phyloP scores from a whole-genome alignment of 1,139 yeast species.

The Geotrichum reessii region DNA sequence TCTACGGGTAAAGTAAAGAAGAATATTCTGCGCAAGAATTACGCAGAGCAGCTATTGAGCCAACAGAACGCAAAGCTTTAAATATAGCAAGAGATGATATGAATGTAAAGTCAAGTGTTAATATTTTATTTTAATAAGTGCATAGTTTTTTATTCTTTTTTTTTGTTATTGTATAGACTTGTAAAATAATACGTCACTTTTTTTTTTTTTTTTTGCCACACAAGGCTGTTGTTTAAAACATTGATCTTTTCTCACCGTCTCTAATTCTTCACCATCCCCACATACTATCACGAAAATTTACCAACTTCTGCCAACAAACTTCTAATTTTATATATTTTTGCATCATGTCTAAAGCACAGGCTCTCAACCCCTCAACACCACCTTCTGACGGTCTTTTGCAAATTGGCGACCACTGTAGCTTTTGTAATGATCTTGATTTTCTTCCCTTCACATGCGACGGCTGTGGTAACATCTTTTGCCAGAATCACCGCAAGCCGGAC shows the following conservation, averaged over 20 bases:
- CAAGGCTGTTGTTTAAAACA: not conserved
- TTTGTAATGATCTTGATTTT: conserved; percentile 50
- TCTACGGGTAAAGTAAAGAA: conserved; percentile 38
- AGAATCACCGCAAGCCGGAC: conserved; percentile 46
- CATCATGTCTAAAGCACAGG: not conserved
- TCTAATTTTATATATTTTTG: not conserved
- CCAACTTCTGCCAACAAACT: not conserved
- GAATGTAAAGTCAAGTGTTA: not conserved
- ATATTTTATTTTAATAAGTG: not conserved
- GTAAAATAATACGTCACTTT: not conserved
- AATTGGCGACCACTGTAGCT: conserved; percentile 49
- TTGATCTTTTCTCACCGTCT: not conserved
- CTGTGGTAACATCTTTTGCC: conserved; percentile 46
- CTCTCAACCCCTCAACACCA: not conserved
- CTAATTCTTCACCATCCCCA: not conserved
- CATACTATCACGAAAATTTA: not conserved
- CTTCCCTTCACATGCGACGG: conserved; percentile 52
- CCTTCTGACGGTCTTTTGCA: conserved; percentile 42
- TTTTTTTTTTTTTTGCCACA: not conserved
- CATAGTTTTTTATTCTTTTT: not conserved
- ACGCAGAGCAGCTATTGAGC: not conserved
- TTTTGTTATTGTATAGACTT: not conserved
- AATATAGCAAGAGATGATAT: not conserved
- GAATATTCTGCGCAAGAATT: conserved; percentile 27
- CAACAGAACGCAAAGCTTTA: conserved; percentile 1